Percentiles rank a stretch among this genome's conserved stretches.
phyloP scores from a whole-genome alignment of 2,329 filamentous ascomycete genomes.

The Rhytidhysteron rufulum region DNA sequence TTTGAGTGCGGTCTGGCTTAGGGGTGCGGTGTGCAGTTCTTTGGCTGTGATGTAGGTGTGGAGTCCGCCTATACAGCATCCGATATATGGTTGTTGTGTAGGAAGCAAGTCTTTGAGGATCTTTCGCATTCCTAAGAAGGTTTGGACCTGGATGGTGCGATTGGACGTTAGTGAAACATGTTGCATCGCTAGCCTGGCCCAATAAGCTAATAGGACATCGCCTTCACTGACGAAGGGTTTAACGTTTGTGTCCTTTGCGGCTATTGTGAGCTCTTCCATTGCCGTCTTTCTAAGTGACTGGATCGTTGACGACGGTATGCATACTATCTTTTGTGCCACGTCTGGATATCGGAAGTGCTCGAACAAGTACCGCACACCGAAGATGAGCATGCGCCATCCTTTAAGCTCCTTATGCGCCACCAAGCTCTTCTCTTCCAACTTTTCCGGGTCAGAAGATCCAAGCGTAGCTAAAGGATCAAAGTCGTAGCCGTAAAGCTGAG shows the following conservation, averaged over 20 bases:
- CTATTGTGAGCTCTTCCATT: constrained; percentile 21
- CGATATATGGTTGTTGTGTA: constrained; percentile 1
- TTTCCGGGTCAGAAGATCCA: constrained; percentile 2
- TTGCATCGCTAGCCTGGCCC: constrained; percentile 20
- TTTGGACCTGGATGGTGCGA: constrained; percentile 35
- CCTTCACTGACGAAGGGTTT: constrained; percentile 45
- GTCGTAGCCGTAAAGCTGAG: constrained; percentile 29
- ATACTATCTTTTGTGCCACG: constrained; percentile 36
- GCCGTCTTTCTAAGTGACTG: constrained; percentile 21
- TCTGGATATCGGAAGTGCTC: constrained; percentile 29
- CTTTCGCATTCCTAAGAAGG: constrained; percentile 41
- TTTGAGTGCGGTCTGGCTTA: constrained; percentile 8
- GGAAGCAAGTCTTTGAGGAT: constrained; percentile 8
- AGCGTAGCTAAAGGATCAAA: constrained; percentile 32
- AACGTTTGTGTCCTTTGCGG: constrained; percentile 4
- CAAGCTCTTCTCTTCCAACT: background rate
- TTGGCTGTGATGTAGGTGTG: constrained; percentile 5
- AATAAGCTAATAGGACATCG: constrained; percentile 45
- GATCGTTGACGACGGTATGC: constrained; percentile 27
- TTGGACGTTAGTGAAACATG: constrained; percentile 18
- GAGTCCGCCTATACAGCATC: constrained; percentile 2
- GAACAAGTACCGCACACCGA: constrained; percentile 33
- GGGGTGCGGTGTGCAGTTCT: constrained; percentile 4
- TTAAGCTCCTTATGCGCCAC: constrained; percentile 15
- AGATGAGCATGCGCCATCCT: constrained; percentile 26